Conservation (phyloP, 148 eudicot species). For the Fagopyrum esculentum region DNA sequence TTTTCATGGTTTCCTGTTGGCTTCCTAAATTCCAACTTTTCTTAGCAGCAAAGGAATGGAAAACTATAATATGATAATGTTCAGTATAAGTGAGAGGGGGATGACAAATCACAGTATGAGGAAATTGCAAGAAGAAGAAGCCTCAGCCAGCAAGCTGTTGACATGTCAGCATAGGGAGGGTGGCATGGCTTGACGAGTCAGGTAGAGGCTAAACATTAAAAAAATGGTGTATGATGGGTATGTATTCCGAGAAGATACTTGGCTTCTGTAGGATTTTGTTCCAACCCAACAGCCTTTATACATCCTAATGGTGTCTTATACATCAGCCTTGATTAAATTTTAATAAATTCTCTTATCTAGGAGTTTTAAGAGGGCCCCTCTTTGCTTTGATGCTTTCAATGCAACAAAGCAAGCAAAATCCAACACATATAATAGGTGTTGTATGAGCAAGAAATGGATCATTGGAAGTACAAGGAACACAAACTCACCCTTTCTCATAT, state of each 20-base stretch:
- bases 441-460: constrained; percentile 37
- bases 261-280: constrained; percentile 44
- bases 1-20: constrained; percentile 5
- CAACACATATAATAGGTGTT: constrained; percentile 31
- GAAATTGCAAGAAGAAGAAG: neutral
- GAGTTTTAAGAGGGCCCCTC: constrained; percentile 28
- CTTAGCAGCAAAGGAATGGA: constrained; percentile 6
- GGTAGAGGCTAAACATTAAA: neutral
- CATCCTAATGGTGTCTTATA: constrained; percentile 24
- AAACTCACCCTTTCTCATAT: neutral
- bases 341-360: constrained; percentile 19
- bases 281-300: constrained; percentile 25
- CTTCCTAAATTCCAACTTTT: neutral
- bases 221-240: constrained; percentile 27
- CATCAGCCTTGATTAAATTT: constrained; percentile 27
- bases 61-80: neutral
- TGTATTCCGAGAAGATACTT: constrained; percentile 34
- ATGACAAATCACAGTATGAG: neutral
- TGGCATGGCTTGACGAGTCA: neutral
- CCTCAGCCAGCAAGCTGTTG: neutral
- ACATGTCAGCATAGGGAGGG: neutral
- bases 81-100: neutral
- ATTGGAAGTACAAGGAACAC: neutral
- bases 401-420: constrained; percentile 17
- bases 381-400: constrained; percentile 43